These are phyloP conservation scores for Septoria linicola DNA, from an alignment of 2,329 filamentous ascomycete species.

Conservation along the genomic window DNA sequence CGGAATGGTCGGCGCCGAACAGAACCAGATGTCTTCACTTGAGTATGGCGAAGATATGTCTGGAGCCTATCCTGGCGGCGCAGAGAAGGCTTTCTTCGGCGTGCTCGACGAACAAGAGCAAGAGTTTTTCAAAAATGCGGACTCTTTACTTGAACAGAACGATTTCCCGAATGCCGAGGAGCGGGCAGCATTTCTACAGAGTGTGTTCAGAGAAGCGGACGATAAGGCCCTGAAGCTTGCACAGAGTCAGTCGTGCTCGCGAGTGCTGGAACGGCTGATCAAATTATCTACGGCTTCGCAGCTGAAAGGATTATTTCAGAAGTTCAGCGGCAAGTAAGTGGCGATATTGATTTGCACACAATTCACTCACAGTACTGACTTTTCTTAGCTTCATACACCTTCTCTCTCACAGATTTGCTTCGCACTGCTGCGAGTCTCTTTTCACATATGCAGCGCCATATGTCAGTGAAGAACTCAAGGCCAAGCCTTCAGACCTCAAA, in stretches of 20 bases:
- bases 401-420: conserved; percentile 92
- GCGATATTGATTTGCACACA: neutral
- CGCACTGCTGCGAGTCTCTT: conserved; percentile 92
- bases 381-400: conserved; percentile 69
- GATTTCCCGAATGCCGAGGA: conserved; percentile 74
- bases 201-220: conserved; percentile 79
- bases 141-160: conserved; percentile 81
- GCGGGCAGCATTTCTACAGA: conserved; percentile 60
- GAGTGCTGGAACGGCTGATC: conserved; percentile 88
- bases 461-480: conserved; percentile 68
- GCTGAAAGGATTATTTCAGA: conserved; percentile 81
- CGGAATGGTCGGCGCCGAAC: conserved; percentile 37
- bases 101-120: conserved; percentile 91
- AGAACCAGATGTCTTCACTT: conserved; percentile 26
- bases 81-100: conserved; percentile 80
- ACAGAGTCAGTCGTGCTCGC: conserved; percentile 91
- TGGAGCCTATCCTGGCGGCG: conserved; percentile 36
- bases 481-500: conserved; percentile 42
- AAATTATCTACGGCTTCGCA: conserved; percentile 74
- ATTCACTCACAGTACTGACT: neutral
- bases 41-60: conserved; percentile 30
- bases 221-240: conserved; percentile 96
- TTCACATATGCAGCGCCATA: conserved; percentile 79
- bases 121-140: conserved; percentile 89
- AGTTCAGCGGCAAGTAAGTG: conserved; percentile 72